Base-by-base conservation (phyloP, 192 early-diverging fungal genomes). In the Mortierella antarctica region DNA sequence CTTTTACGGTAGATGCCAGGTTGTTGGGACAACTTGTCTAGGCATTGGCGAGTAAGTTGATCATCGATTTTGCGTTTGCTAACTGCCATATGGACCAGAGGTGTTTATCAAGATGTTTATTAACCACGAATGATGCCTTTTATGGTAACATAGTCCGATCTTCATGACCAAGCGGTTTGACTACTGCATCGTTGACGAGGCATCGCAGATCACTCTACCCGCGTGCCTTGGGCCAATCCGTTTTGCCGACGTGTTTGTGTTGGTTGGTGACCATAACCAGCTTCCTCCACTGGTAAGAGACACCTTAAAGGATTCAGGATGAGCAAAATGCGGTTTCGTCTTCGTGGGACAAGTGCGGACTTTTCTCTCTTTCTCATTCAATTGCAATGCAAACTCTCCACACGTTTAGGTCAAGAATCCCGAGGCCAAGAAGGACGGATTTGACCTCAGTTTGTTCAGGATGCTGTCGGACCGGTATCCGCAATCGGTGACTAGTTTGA, bases 241-340 rank as follows among this genome's bases (percentile, higher is more conserved):
- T 5, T 92, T 87, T 65, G 93, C 96, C 0, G 78, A 90, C n/a
- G 86, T 77, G 11, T 98, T 98, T 90, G 89, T 99, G 9, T 82
- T 99, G 8, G 96, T 99, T 14, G 97, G 97, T 46, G 97, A 99
- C 76, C 93, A 97, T 68, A 94, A 97, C 76, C 97, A 99, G 80
- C 86, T 99, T 15, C 94, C 95, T 48, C 97, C 97, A 4, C 73
- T 99, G 50, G 95, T 98, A 84, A 83, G 74, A 45, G 6, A 23
- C 41, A 15, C 20, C 13, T 66, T 23, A 9, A 13, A 48, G 5
- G 60, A 49, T 62, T 4, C 41, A 13, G 40, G 31, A 44, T 20
- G 42, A 7, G 42, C 13, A 31, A 50, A 50, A 39, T 39, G 8
- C 20, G 46, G 12, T 47, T 68, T 13, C 31, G 18, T 39, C 18